phyloP scores from a whole-genome alignment of 768 basidiomycete species.

The Agrocybe chaxingu region DNA sequence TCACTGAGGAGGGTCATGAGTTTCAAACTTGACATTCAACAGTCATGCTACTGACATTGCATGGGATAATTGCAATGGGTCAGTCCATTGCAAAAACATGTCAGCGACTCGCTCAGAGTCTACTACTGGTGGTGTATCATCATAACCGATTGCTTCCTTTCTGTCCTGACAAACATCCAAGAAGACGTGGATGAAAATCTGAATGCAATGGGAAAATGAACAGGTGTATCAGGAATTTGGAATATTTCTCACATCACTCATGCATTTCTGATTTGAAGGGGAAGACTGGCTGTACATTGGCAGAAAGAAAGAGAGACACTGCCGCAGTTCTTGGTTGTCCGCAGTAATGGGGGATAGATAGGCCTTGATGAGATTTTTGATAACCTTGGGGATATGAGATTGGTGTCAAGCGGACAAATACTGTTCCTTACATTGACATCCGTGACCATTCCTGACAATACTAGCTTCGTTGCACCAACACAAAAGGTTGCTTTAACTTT shows the following conservation, averaged over 20 bases:
- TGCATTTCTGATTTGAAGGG: slow-evolving; percentile 63
- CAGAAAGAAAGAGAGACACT: slow-evolving; percentile 86
- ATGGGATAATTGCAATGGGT: slow-evolving; percentile 63
- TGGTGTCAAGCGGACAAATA: slow-evolving; percentile 23
- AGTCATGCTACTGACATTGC: slow-evolving; percentile 19
- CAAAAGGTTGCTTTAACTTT: slow-evolving; percentile 66
- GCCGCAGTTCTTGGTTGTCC: slow-evolving; percentile 79
- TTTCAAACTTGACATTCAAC: too few relatives aligned
- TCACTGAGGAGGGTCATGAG: slow-evolving; percentile 5
- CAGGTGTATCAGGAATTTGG: neutral
- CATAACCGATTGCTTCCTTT: slow-evolving; percentile 57
- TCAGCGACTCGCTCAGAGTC: slow-evolving; percentile 60
- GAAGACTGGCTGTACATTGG: slow-evolving; percentile 86
- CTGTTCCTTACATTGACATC: slow-evolving; percentile 57
- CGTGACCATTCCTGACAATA: slow-evolving; percentile 70
- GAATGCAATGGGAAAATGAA: slow-evolving; percentile 49
- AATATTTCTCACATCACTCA: slow-evolving; percentile 41
- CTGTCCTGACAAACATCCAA: slow-evolving; percentile 39
- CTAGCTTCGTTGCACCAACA: slow-evolving; percentile 83
- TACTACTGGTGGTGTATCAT: slow-evolving; percentile 54
- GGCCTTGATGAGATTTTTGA: slow-evolving; percentile 36
- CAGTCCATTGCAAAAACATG: slow-evolving; percentile 83
- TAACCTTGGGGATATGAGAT: slow-evolving; percentile 34
- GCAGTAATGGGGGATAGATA: slow-evolving; percentile 82
- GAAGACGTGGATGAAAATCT: slow-evolving; percentile 57